Evolutionary conservation across 176 grass and related monocot species (phyloP), one percentile per base, ranked within the genome.

Genomic region (Ananas comosus): DNA sequence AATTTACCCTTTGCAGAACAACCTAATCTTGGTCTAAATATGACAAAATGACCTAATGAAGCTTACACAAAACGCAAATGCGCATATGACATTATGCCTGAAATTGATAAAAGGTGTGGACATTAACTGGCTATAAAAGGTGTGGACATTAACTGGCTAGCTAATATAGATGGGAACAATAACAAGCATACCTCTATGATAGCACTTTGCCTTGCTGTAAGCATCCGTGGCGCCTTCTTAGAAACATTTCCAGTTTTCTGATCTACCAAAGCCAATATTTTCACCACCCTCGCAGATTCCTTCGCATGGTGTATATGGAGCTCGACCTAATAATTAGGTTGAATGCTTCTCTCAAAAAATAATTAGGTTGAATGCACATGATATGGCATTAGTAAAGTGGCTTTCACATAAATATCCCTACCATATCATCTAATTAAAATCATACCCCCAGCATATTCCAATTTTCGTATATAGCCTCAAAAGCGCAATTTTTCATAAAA

Each of bases 271-370:
- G 89, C 89, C 1, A 81, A 10, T 57, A 92, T 82, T 76, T 74
- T 92, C 6, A 77, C 76, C 57, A 96, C 14, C 17, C 64, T 66
- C 3, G 93, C 93, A 3, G 86, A 84, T 61, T 75, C 73, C 79
- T 89, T 92, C 11, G 86, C 73, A 10, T 92, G 93, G 53, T 87
- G 93, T 12, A 80, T 50, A 75, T 96, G 81, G 13, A 96, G 56
- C 81, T 96, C 93, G 53, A 96, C 80, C 92, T 96, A 75, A n/a
- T 50, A 78, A 50, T 73, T 64, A 72, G 47, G 25, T 47, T 69
- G 0, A 19, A 48, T 66, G 27, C n/a, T 27, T 27, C 25, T 27
- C 25, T 27, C 25, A 27, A 27, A 27, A 27, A 75, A n/a, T 50
- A 78, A 50, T 73, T 64, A 72, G 47, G 25, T 47, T 69, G 0